A percentile compares a stretch with the other conserved stretches of the same genome.
Conservation (phyloP, 768 basidiomycete genomes). For the Suillus hirtellus region DNA sequence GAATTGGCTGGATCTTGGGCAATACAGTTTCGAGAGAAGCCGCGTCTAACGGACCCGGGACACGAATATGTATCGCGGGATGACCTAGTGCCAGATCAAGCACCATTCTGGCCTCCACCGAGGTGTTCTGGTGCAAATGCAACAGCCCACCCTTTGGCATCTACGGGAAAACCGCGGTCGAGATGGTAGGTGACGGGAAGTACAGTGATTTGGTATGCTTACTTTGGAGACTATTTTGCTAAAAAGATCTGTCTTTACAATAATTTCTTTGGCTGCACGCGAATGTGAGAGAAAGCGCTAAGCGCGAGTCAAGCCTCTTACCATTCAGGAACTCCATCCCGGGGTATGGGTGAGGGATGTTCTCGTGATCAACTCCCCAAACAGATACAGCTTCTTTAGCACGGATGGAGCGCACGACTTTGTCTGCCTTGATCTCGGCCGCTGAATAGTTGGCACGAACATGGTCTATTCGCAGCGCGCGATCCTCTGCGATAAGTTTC, state of each 20-base stretch:
- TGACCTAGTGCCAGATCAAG: conserved; percentile 39
- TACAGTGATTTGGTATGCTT: not conserved
- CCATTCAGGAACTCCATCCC: conserved; percentile 79
- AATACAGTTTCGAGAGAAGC: conserved; percentile 26
- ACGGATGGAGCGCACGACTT: conserved; percentile 54
- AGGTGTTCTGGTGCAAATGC: conserved; percentile 46
- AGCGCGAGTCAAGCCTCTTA: conserved; percentile 20
- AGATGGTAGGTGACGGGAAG: not conserved
- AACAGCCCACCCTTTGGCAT: conserved; percentile 52
- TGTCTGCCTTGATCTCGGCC: conserved; percentile 54
- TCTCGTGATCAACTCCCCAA: conserved; percentile 56
- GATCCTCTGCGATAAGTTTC: conserved; percentile 42
- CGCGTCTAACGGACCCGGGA: conserved; percentile 21
- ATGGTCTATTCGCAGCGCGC: conserved; percentile 50
- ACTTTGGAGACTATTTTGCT: conserved; percentile 38
- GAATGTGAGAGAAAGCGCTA: conserved; percentile 1
- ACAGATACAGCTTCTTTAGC: conserved; percentile 49
- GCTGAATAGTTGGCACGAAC: conserved; percentile 31
- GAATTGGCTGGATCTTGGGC: conserved; percentile 40
- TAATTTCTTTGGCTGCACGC: conserved; percentile 31
- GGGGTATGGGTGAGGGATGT: conserved; percentile 61
- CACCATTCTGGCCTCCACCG: conserved; percentile 37
- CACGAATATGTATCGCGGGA: conserved; percentile 40
- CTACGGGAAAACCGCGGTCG: conserved; percentile 17
- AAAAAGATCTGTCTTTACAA: conserved; percentile 41